Percentiles rank a stretch among this genome's conserved stretches.
Evolutionary conservation across 1,284 basidiomycete species (phyloP).

Genomic region (Pseudozyma tsukubaensis): DNA sequence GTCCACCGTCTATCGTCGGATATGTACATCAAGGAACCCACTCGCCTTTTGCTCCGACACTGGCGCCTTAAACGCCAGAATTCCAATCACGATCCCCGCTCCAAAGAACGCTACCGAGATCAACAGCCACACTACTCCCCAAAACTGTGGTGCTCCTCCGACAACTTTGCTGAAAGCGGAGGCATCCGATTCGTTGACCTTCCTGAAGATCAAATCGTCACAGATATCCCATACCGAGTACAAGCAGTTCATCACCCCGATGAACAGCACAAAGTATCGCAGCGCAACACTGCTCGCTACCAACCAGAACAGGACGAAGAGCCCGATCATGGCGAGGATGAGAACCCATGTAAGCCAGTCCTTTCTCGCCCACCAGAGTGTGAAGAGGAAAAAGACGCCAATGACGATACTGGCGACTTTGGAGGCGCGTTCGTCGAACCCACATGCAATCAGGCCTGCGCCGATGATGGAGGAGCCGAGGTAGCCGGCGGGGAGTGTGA

Average conservation of each 20-base stretch:
- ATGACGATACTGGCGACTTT: constrained; percentile 87
- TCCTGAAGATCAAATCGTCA: constrained; percentile 81
- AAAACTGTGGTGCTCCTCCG: constrained; percentile 73
- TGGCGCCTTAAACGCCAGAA: constrained; percentile 63
- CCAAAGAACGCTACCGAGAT: constrained; percentile 84
- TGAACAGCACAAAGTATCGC: constrained; percentile 81
- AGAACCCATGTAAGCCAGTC: constrained; percentile 75
- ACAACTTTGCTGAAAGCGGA: constrained; percentile 87
- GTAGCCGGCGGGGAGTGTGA: constrained; percentile 78
- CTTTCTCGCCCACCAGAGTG: constrained; percentile 84
- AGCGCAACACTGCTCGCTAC: constrained; percentile 55
- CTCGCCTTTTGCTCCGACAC: constrained; percentile 52
- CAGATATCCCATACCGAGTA: constrained; percentile 63
- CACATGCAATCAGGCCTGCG: constrained; percentile 86
- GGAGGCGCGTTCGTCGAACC: constrained; percentile 89
- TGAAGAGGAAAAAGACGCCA: constrained; percentile 88
- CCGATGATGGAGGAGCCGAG: constrained; percentile 84
- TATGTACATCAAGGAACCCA: constrained; percentile 57
- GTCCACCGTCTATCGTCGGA: constrained; percentile 9
- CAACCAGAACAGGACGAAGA: constrained; percentile 60
- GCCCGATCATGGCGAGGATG: constrained; percentile 56
- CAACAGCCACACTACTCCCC: constrained; percentile 84
- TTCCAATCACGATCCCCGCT: constrained; percentile 75
- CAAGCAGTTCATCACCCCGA: constrained; percentile 72
- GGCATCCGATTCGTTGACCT: constrained; percentile 88